A percentile compares a stretch with the other conserved stretches of the same genome.
phyloP scores from a whole-genome alignment of 2,329 filamentous ascomycete genomes.

The Tolypocladium paradoxum region DNA sequence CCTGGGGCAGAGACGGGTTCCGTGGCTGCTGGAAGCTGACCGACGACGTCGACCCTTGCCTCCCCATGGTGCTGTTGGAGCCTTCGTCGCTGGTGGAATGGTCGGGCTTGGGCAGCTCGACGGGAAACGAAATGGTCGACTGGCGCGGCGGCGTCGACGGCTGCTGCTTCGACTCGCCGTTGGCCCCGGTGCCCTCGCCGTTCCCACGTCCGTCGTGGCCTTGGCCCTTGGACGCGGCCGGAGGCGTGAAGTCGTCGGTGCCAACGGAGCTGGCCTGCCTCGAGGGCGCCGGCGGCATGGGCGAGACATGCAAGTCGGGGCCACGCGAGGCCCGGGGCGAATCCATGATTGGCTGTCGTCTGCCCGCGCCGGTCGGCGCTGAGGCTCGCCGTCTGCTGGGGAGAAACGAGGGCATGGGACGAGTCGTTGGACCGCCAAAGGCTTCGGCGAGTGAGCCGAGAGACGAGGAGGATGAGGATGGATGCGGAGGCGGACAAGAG shows the following conservation, averaged over 20 bases:
- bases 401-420: neutral
- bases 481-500: too few relatives aligned
- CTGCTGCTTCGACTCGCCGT: conserved; percentile 18
- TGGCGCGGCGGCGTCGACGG: conserved; percentile 19
- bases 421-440: neutral
- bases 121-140: conserved; percentile 23
- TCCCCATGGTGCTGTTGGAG: neutral
- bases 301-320: conserved; percentile 33
- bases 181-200: conserved; percentile 9
- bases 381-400: neutral
- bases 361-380: neutral
- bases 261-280: conserved; percentile 8
- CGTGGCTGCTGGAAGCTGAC: conserved; percentile 34
- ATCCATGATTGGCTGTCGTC: conserved; percentile 7
- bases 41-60: conserved; percentile 34
- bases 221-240: conserved; percentile 5
- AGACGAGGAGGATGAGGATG: neutral
- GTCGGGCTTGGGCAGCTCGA: conserved; percentile 19
- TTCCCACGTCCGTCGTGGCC: neutral
- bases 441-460: neutral
- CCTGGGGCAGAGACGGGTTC: conserved; percentile 37
- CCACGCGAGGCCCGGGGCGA: conserved; percentile 15
- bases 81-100: conserved; percentile 4
- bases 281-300: conserved; percentile 19
- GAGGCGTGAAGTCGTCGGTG: conserved; percentile 17